Evolutionary conservation across 257 asterid species (phyloP).

Genomic region (Solanum appendiculatum): DNA sequence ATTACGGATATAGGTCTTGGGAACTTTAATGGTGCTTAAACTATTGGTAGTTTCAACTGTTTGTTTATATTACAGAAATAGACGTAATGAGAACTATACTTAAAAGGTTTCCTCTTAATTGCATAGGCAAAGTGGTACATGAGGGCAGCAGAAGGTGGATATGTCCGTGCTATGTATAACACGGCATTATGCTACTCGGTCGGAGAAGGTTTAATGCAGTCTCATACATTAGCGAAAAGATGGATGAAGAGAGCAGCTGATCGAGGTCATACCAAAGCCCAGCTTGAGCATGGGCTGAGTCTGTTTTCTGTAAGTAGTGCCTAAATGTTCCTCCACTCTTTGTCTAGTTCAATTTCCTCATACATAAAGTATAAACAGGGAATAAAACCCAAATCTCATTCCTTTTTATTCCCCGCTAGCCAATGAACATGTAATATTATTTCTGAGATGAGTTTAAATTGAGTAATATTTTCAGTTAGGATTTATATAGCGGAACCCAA

Average conservation of each 20-base stretch:
- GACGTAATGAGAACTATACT: neutral
- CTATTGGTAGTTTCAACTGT: neutral
- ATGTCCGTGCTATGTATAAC: slow-evolving; percentile 91
- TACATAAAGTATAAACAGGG: neutral
- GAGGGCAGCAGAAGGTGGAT: slow-evolving; percentile 91
- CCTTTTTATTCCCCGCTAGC: neutral
- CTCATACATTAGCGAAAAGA: slow-evolving; percentile 56
- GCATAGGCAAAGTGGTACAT: slow-evolving; percentile 72
- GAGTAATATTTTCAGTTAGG: neutral
- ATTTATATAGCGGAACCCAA: neutral
- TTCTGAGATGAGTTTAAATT: neutral
- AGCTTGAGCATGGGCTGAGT: slow-evolving; percentile 67
- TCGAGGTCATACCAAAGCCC: slow-evolving; percentile 89
- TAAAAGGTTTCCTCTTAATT: neutral
- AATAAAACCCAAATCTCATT: neutral
- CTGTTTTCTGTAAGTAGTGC: slow-evolving; percentile 62
- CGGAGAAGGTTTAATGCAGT: slow-evolving; percentile 69
- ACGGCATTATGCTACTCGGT: slow-evolving; percentile 66
- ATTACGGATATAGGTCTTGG: neutral
- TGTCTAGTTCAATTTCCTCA: neutral
- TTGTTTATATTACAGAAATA: neutral
- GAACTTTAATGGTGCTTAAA: neutral
- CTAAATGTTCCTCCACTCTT: neutral
- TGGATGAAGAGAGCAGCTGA: slow-evolving; percentile 99
- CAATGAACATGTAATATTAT: neutral